These are phyloP conservation scores for Cordyceps pruinosa DNA, from an alignment of 2,329 filamentous ascomycete species.

Conservation along the genomic window DNA sequence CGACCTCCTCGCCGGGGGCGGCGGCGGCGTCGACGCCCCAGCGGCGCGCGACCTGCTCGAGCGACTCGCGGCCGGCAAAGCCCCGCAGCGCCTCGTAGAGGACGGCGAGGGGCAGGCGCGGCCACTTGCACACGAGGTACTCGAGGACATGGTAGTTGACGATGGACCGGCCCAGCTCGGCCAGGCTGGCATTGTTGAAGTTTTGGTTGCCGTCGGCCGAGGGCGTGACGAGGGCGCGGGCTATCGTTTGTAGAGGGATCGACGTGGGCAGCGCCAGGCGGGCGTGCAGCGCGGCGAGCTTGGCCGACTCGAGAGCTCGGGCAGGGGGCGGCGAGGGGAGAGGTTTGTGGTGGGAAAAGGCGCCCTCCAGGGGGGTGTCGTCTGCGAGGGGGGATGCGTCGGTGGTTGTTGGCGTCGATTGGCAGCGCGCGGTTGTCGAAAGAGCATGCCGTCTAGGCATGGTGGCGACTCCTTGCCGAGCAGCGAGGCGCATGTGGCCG, in stretches of 20 bases:
- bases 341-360: slow-evolving; percentile 19
- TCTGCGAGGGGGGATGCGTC: slow-evolving; percentile 20
- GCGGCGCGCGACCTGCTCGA: slow-evolving; percentile 67
- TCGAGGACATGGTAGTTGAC: slow-evolving; percentile 86
- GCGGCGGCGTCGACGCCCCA: slow-evolving; percentile 92
- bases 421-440: slow-evolving; percentile 20
- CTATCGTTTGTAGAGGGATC: slow-evolving; percentile 79
- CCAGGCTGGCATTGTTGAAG: slow-evolving; percentile 85
- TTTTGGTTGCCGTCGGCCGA: slow-evolving; percentile 72
- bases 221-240: slow-evolving; percentile 74
- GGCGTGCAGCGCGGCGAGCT: slow-evolving; percentile 87
- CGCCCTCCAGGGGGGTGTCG: slow-evolving; percentile 16
- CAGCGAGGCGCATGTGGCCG: slow-evolving; percentile 32
- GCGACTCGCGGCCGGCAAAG: slow-evolving; percentile 68
- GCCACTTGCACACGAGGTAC: slow-evolving; percentile 80
- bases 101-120: slow-evolving; percentile 82
- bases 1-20: slow-evolving; percentile 82
- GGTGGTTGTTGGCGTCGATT: slow-evolving; percentile 27
- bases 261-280: slow-evolving; percentile 75
- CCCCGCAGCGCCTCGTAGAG: slow-evolving; percentile 80
- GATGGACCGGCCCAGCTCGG: slow-evolving; percentile 73
- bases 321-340: slow-evolving; percentile 67
- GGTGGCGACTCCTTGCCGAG: slow-evolving; percentile 23
- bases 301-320: slow-evolving; percentile 66
- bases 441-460: slow-evolving; percentile 21